Conservation (phyloP, 345 rosid genomes). For the Clarkia xantiana region DNA sequence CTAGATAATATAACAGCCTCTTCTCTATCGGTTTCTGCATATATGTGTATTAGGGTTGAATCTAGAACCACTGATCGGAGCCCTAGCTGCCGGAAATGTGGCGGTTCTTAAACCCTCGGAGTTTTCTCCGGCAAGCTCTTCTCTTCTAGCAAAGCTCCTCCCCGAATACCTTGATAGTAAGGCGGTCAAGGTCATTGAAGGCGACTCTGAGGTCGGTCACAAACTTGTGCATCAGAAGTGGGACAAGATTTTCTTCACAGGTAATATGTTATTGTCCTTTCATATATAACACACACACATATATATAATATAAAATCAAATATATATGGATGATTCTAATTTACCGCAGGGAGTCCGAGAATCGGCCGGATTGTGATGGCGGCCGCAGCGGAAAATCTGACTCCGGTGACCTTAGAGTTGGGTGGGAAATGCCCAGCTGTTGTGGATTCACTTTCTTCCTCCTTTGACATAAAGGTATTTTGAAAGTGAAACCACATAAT, state of each 20-base stretch:
- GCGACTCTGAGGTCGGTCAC: constrained; percentile 35
- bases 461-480: constrained; percentile 36
- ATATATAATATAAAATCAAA: not conserved
- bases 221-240: constrained; percentile 51
- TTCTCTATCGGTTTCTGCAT: not conserved
- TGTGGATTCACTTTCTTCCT: constrained; percentile 40
- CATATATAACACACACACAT: not conserved
- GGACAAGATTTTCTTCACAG: constrained; percentile 75
- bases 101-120: constrained; percentile 66
- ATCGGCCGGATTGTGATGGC: constrained; percentile 59
- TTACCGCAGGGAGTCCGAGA: constrained; percentile 43
- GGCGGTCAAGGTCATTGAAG: constrained; percentile 45
- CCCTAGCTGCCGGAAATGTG: constrained; percentile 64
- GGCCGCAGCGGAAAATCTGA: constrained; percentile 58
- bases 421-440: constrained; percentile 83
- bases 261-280: constrained; percentile 8
- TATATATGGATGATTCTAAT: not conserved
- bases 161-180: constrained; percentile 33
- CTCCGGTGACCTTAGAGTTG: constrained; percentile 62
- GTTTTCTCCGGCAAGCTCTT: constrained; percentile 43
- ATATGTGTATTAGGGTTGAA: constrained; percentile 21
- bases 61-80: constrained; percentile 64
- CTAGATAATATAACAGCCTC: not conserved
- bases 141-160: constrained; percentile 34
- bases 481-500: not conserved